Evolutionary conservation across 2,329 filamentous ascomycete genomes (phyloP), one percentile per base, ranked within the genome.

Genomic region (Claviceps spartinae): DNA sequence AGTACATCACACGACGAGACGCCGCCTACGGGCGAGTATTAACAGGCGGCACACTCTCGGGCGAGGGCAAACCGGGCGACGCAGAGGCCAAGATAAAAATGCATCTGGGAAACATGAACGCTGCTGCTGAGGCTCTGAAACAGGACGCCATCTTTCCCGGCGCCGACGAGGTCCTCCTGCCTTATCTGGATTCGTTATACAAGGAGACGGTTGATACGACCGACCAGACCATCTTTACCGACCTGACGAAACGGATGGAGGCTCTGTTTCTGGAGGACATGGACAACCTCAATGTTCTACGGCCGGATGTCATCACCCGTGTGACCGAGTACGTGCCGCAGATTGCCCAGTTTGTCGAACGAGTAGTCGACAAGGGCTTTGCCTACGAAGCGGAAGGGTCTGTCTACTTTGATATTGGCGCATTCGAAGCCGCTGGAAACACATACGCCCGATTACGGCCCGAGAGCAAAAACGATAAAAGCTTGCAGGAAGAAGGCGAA

Each of bases 241-340:
- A 86, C 56, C 77, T 97, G 30, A 95, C 91, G 0, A 78, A 86
- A 65, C 84, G 83, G 62, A 95, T 89, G 72, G 91, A 96, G 67
- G 74, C 79, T n/a, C 78, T 88, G 14, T 97, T 96, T 67, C 85
- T 86, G 64, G 81, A 86, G 53, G 91, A 97, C 61, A 90, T 97
- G 84, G 77, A 82, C 55, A 81, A 82, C 6, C 72, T 97, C 49
- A 97, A 97, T 61, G 88, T 95, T 11, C 73, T 91, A 41, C 76
- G 83, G 22, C 89, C 91, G 0, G 86, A 94, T 61, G 78, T 85
- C 37, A 72, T 95, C 26, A 95, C 89, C 0, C 76, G 90, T 52
- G 91, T 96, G n/a, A 95, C 89, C 1, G 88, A 95, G 61, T 96
- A 93, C 60, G 86, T 91, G 4, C 82, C 83, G 0, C 83, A 95